Base-by-base conservation (phyloP, 2,329 filamentous ascomycete species). In the Diplodia corticola region DNA sequence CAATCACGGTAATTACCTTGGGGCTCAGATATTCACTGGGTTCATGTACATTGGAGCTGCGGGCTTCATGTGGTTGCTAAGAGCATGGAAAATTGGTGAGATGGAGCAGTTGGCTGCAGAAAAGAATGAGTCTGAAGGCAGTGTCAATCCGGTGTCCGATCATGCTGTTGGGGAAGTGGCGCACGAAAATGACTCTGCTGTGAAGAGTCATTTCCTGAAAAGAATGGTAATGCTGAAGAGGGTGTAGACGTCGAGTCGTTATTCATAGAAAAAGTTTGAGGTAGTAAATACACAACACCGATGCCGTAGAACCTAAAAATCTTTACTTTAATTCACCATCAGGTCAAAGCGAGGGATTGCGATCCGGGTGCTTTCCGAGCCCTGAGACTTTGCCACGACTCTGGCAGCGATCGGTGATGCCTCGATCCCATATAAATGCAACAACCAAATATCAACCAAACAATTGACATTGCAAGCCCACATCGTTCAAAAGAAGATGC, bases 31-130 rank as follows among this genome's bases (percentile, higher is more conserved):
- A 1, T 89, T 87, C 70, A 81, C 84, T 0, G 87, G 85, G 0
- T 84, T 84, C 72, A 87, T 88, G 83, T 89, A 88, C 72, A 73
- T 88, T n/a, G 83, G 77, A 0, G 86, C 82, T 2, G 82, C 86
- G 2, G 64, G 79, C 0, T 84, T 82, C 67, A 71, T 87, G 71
- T 83, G 83, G 76, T 71, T 86, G n/a, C 73, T 88, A 57, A 75
- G 86, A 65, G 82, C 82, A 0, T 89, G 86, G 87, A 88, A 88
- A 77, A 83, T 89, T 71, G 81, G 80, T 0, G 82, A 86, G 67
- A 68, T 85, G 44, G 81, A 86, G 65, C 75, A 76, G 64, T 69
- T 75, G 44, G 78, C 76, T 28, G 76, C 73, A 33, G 71, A 71
- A 28, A 70, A 78, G 70, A 72, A 67, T 17, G 68, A 70, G 28